Conservation (phyloP, 192 early-diverging fungal species). For the Oehlia diaphana region DNA sequence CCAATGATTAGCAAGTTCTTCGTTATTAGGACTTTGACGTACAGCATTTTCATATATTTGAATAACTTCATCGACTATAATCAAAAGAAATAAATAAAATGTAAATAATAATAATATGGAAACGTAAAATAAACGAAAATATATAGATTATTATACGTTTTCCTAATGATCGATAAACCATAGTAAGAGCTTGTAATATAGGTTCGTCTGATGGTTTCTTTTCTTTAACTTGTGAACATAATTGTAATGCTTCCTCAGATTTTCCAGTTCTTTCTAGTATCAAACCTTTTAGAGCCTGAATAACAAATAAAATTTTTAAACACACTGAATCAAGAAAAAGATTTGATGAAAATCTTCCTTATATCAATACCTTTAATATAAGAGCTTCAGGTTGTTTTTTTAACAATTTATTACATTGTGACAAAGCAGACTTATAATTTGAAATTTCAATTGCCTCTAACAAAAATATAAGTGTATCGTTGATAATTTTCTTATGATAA, state of each 20-base stretch:
- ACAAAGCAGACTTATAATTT: conserved; percentile 65
- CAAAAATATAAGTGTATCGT: neutral
- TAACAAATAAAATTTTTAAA: neutral
- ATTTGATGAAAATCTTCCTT: neutral
- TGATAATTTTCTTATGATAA: neutral
- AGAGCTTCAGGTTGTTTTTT: conserved; percentile 69
- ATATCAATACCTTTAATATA: conserved; percentile 59
- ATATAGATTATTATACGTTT: conserved; percentile 39
- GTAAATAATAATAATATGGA: neutral
- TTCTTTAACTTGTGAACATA: conserved; percentile 66
- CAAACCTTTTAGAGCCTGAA: conserved; percentile 74
- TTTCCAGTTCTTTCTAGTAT: conserved; percentile 64
- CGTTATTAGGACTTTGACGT: conserved; percentile 59
- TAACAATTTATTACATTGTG: conserved; percentile 62
- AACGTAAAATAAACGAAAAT: neutral
- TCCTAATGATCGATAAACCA: conserved; percentile 55
- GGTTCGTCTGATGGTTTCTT: conserved; percentile 60
- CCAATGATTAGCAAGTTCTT: conserved; percentile 71
- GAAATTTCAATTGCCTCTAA: conserved; percentile 64
- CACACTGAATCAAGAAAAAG: neutral
- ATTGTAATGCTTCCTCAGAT: conserved; percentile 57
- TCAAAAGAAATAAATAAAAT: neutral
- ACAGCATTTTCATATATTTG: conserved; percentile 73
- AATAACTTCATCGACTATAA: conserved; percentile 66
- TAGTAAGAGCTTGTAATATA: conserved; percentile 59